Evolutionary conservation across 1,284 basidiomycete genomes (phyloP), one percentile per base, ranked within the genome.

Genomic region (Pholiota adiposa): DNA sequence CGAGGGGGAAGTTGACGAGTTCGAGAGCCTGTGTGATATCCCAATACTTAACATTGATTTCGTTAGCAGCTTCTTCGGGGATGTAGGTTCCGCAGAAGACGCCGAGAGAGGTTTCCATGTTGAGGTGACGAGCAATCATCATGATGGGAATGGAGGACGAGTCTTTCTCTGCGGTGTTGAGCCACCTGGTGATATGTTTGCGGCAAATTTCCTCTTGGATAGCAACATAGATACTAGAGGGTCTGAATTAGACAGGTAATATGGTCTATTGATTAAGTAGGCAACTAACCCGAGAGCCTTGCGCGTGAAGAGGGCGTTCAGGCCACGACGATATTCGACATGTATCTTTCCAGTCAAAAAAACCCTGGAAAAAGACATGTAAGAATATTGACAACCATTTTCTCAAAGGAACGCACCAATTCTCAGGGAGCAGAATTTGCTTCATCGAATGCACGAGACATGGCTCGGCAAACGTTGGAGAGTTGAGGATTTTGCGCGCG

Each of bases 1-100:
- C 90, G 63, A 99, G 80, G 23, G 97, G 97, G 83, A 99, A 99
- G 83, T 99, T 99, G 82, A 99, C 97, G 59, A 99, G 91, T 75
- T 99, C 95, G 48, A 99, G 89, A 1, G 97, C 94, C 67, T 89
- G 80, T 16, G 97, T 98, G 76, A 99, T 97, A 63, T 85, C 82
- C 97, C 97, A 99, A 80, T 98, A 99, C 74, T 95, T 95, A 66
- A 94, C 89, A 71, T 86, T 92, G 71, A 99, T 96, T 73, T 94
- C 91, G 33, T 79, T 71, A 34, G 90, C 86, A 48, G 90, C 93
- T 11, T 87, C 77, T 11, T 94, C 89, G 29, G 93, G 86, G 66
- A 99, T 90, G 76, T 99, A 94, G 65, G 83, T 79, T 41, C 97
- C 97, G 71, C 96, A 94, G 79, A 99, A 99, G 59, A 98, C 97